Conservation (phyloP, 345 rosid genomes). For the Eucalyptus pauciflora region DNA sequence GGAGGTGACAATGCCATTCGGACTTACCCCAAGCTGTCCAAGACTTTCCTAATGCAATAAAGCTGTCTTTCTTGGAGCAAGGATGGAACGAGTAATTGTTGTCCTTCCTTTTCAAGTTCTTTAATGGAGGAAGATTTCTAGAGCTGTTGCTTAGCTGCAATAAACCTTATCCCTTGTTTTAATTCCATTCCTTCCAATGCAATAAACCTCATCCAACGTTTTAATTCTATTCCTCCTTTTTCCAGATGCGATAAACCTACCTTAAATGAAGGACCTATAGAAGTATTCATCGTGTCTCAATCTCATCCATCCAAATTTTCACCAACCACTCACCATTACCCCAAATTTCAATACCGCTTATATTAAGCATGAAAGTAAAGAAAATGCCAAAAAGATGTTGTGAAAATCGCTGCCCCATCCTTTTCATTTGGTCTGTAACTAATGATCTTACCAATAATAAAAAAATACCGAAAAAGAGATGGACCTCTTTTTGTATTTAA, state of each 20-base stretch:
- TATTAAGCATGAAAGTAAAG: background rate
- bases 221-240: background rate
- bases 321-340: background rate
- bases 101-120: background rate
- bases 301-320: background rate
- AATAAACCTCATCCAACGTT: background rate
- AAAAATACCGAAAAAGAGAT: background rate
- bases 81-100: background rate
- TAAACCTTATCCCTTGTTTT: background rate
- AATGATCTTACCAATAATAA: background rate
- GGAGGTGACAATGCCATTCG: background rate
- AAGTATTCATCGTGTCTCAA: background rate
- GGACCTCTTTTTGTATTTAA: too few species aligned
- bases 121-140: background rate
- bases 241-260: background rate
- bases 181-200: background rate
- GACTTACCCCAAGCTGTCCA: background rate
- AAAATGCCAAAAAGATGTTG: background rate
- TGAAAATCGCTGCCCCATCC: background rate
- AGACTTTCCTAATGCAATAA: background rate
- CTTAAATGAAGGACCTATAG: background rate
- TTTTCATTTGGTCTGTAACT: background rate
- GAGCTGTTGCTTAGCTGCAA: background rate
- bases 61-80: background rate
- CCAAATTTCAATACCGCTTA: background rate